Evolutionary conservation across 805 yeast genomes (phyloP), one percentile per base, ranked within the genome.

Genomic region (Cyberlindnera maclurae): DNA sequence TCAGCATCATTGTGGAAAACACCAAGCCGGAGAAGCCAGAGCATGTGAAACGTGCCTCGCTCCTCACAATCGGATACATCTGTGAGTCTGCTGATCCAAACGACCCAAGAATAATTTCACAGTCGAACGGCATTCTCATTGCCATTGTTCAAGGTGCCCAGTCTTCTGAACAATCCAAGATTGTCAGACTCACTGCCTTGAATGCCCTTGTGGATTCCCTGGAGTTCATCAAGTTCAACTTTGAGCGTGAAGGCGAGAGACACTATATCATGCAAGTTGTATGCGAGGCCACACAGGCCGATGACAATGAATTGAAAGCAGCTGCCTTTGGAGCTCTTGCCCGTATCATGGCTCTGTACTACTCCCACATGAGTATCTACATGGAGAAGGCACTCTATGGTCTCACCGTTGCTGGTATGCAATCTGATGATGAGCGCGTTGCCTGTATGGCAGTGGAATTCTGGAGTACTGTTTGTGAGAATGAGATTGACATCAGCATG

Each of bases 391-490:
- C 98, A 2, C 66, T 93, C 38, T 93, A 83, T 52, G 86, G 87
- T 13, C 71, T 93, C 42, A 89, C 97, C 4, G 88, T 90, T 32
- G 65, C 79, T 15, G 97, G 97, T 32, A 93, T 93, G 96, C 81
- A 81, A 62, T 80, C 87, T 41, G 49, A 54, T 6, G 82, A 86
- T 63, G 95, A 84, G 53, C 76, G 76, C 52, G 97, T 93, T 24
- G 82, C 96, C 1, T 87, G 97, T 58, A 89, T 90, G 97, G 97
- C 98, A 24, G 93, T 93, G 41, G 98, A 93, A 65, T 90, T 93
- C 60, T 93, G 98, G 98, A 79, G 90, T 43, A 87, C 98, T n/a
- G 93, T 93, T n/a, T 89, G 97, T 67, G 98, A 93, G 66, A 96
- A 83, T 57, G 98, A 93, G 63, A 71, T 84, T 46, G 96, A 86